Base-by-base conservation (phyloP, 352 stramenopile species). In the Pythium diclinum region DNA sequence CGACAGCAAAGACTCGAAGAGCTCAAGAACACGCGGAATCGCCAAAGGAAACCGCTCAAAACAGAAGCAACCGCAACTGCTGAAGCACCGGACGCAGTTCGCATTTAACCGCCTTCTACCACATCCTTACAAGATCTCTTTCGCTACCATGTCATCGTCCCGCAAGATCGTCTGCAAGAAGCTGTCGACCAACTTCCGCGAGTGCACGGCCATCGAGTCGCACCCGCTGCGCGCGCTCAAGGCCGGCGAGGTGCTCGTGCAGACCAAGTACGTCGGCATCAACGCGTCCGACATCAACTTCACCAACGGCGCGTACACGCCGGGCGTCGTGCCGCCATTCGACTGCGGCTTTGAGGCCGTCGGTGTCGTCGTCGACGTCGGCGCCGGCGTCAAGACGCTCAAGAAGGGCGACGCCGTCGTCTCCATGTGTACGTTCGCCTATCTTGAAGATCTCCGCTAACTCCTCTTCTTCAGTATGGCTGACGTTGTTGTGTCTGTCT, bases 101-200 rank as follows among this genome's bases (percentile, higher is more conserved):
- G 21, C 51, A 56, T 59, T 42, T 66, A 13, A 28, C 21, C 19
- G 44, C 44, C n/a, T 28, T 11, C n/a, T 25, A 51, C 32, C 17
- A 59, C 14, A 33, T 56, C 19, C 46, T 16, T 46, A 19, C 38
- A 46, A 46, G 38, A 46, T 30, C 30, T 38, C n/a, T 28, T 28
- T 28, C 36, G 23, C 16, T 23, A 84, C 16, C 28, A 84, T 84
- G 73, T 28, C 25, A 28, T 69, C 83, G 74, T 85, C 75, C 32
- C 83, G 80, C 61, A 91, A 91, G 74, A 91, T 91, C 59, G 77
- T 91, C 48, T 91, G 83, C 61, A 75, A 84, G 63, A 88, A 90
- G 63, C 73, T 92, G 58, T 92, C 81, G 61, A 87, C 83, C 61
- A 84, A 92, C 73, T 92, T 92, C 61, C 83, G 83, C 65, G 79